phyloP scores from a whole-genome alignment of 2,329 filamentous ascomycete genomes.

The Aspergillus thermomutatus region DNA sequence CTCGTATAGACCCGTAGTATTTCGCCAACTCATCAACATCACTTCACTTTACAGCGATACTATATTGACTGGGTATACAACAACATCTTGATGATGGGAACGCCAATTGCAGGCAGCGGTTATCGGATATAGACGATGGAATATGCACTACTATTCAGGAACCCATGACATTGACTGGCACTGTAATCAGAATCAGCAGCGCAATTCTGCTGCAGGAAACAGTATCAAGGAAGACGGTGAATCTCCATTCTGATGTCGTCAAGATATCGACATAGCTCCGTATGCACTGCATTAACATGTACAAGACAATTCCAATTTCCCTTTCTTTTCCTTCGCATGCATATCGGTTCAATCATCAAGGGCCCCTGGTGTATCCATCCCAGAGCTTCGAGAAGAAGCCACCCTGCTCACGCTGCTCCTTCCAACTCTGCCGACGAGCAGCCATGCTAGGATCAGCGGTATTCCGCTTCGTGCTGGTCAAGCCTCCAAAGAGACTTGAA shows the following conservation, averaged over 20 bases:
- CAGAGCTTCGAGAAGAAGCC: constrained; percentile 41
- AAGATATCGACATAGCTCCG: neutral
- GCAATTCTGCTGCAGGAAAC: neutral
- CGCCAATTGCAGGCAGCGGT: no score
- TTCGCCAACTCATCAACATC: neutral
- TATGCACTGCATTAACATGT: neutral
- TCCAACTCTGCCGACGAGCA: constrained; percentile 41
- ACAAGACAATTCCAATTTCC: neutral
- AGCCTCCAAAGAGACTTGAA: constrained; percentile 26
- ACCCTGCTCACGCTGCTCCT: constrained; percentile 40
- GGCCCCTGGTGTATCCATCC: constrained; percentile 38
- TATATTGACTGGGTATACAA: neutral
- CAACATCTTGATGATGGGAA: neutral
- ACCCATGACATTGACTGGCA: neutral
- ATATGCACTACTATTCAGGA: neutral
- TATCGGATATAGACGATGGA: neutral
- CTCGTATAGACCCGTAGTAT: neutral
- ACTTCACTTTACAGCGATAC: neutral
- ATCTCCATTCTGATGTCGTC: neutral
- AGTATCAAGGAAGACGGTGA: no score
- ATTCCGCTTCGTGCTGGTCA: constrained; percentile 46
- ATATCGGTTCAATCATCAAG: constrained; percentile 10
- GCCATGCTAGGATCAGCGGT: constrained; percentile 32
- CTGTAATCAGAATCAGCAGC: neutral
- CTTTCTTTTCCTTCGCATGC: neutral